phyloP scores from a whole-genome alignment of 2,329 filamentous ascomycete genomes.

The Fusarium redolens region DNA sequence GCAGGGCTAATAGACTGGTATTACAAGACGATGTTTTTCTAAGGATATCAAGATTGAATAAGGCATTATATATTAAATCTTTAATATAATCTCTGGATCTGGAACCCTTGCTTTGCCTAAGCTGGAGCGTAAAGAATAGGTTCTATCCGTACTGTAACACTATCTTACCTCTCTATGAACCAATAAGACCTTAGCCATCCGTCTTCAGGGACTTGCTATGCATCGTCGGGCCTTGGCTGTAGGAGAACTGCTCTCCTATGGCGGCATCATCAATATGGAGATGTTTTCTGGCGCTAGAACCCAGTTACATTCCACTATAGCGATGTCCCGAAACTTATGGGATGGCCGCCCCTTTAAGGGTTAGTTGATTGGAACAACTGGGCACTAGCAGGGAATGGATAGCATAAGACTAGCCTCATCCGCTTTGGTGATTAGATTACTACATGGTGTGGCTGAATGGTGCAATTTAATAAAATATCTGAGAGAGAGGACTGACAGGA shows the following conservation, averaged over 20 bases:
- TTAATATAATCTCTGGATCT: background rate
- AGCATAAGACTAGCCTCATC: background rate
- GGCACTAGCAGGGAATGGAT: background rate
- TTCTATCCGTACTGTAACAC: background rate
- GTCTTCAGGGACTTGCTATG: background rate
- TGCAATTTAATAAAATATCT: background rate
- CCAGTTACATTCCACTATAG: background rate
- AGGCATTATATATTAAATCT: background rate
- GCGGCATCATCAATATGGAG: background rate
- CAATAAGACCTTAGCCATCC: background rate
- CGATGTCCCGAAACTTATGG: background rate
- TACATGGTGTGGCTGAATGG: background rate
- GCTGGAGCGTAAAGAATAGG: background rate
- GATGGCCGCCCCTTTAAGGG: background rate
- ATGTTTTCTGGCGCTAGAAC: background rate
- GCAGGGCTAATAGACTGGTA: background rate
- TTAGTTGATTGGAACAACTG: background rate
- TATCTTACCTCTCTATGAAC: background rate
- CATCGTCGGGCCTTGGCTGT: background rate
- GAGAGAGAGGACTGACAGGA: background rate
- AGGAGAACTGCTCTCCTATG: background rate
- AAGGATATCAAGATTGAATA: background rate
- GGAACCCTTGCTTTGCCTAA: background rate
- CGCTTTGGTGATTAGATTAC: background rate
- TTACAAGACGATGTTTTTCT: background rate